Base-by-base conservation (phyloP, 192 early-diverging fungal species). In the Coemansia asiatica region DNA sequence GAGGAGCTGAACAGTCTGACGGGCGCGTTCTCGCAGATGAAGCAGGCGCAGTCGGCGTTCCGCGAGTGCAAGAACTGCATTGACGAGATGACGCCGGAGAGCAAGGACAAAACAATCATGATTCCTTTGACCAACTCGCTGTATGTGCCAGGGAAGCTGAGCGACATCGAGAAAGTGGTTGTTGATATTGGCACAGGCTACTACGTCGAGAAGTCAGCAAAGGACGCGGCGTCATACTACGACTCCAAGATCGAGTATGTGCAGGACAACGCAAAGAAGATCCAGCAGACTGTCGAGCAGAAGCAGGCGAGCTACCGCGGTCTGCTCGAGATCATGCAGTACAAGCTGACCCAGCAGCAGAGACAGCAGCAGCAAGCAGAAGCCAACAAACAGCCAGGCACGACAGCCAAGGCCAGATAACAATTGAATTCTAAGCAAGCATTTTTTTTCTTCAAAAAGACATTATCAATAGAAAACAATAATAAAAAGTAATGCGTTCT, bases 151-250 rank as follows among this genome's bases (percentile, higher is more conserved):
- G 96, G 94, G 60, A 89, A 91, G 68, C 82, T 98, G 25, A 78
- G 84, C 26, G 83, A 94, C 67, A 83, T 88, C 15, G 86, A 92
- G 53, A 92, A 87, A 49, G 93, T 98, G 12, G 90, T 96, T 64
- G 91, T 98, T 1, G 96, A 98, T 75, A 88, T 96, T 48, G 96
- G 96, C 51, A 96, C 96, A 18, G 96, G 96, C 29, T 98, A 98
- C 75, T 95, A 90, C 68, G 88, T 95, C 23, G 92, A 95, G 74
- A 96, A 98, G 87, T 89, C 85, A 77, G 76, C 85, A 18, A 78
- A 84, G n/a, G 92, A 95, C 64, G 95, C 94, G 4, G 80, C 85
- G 61, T 77, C 86, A 23, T 98, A 92, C 63, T 98, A 92, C 76
- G 87, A 88, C 21, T 64, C 79, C 28, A 98, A 96, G 80, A 86